Evolutionary conservation across 257 asterid genomes (phyloP), one percentile per base, ranked within the genome.

Genomic region (Solanum bukasovii): DNA sequence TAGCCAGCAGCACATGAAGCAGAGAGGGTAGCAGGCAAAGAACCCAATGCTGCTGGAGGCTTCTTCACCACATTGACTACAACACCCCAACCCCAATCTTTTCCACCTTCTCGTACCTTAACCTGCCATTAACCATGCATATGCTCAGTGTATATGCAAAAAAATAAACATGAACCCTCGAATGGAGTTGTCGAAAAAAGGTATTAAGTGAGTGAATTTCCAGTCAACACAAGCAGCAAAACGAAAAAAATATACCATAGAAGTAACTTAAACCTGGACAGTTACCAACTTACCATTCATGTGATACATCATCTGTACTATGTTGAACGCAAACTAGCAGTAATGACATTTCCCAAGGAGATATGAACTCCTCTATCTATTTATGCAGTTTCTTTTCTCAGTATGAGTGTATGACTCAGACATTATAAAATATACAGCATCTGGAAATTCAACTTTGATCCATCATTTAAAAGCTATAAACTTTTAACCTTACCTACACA

Each of bases 51-150:
- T 78, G 93, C 91, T 31, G 94, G 88, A 37, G 95, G 87, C 89
- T 88, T 95, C 90, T 95, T 97, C 87, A 95, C 96, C 92, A 97
- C 99, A 91, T 97, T 96, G 90, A 97, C 96, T 72, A 95, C 99
- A 78, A 96, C 96, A 84, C 98, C 99, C 99, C 99, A 97, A 84
- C 99, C 99, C 99, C 99, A 97, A 91, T 96, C 98, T 40, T 94
- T 97, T 88, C 96, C 97, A 70, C 98, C 98, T 92, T 96, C 99
- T 87, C 95, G 95, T 81, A 97, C 94, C 91, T 92, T 96, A 72
- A 97, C 95, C 98, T 97, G 93, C 85, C 88, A 87, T 90, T 61
- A 25, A 79, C 67, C 27, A 78, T 42, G 84, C 84, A 77, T 70
- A 77, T 40, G 65, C 63, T 78, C 84, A 78, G 38, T 7, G 25